A percentile compares a stretch with the other conserved stretches of the same genome.
Evolutionary conservation across 352 stramenopile genomes (phyloP).

Genomic region (Phytophthora colocasiae): DNA sequence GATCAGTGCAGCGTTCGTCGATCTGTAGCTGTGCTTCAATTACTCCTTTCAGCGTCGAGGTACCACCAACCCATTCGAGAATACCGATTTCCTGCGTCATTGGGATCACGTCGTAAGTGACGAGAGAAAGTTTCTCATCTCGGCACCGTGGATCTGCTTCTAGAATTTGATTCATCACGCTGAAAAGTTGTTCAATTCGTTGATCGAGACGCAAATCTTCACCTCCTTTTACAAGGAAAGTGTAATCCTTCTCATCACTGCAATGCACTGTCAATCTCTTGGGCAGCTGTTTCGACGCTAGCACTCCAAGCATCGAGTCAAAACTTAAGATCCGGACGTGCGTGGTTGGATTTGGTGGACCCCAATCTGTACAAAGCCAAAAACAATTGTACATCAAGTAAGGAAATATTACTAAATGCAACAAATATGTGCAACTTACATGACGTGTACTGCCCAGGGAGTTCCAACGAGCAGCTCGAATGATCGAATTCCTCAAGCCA

Average conservation of each 20-base stretch:
- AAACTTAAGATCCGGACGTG: slow-evolving; percentile 82
- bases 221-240: slow-evolving; percentile 91
- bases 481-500: slow-evolving; percentile 89
- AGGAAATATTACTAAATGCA: background rate
- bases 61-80: slow-evolving; percentile 85
- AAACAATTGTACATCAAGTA: slow-evolving; percentile 5
- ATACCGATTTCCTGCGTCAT: slow-evolving; percentile 89
- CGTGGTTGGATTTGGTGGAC: slow-evolving; percentile 66
- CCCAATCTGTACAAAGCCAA: slow-evolving; percentile 59
- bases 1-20: slow-evolving; percentile 61
- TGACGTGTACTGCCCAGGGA: slow-evolving; percentile 82
- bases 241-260: slow-evolving; percentile 85
- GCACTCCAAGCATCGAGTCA: slow-evolving; percentile 74
- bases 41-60: slow-evolving; percentile 78
- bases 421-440: slow-evolving; percentile 46
- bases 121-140: slow-evolving; percentile 65
- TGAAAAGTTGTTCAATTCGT: slow-evolving; percentile 93
- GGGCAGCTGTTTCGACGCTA: slow-evolving; percentile 86
- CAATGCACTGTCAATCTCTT: slow-evolving; percentile 86
- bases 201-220: slow-evolving; percentile 93
- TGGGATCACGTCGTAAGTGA: slow-evolving; percentile 89
- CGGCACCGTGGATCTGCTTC: slow-evolving; percentile 64
- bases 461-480: slow-evolving; percentile 65
- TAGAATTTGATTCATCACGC: slow-evolving; percentile 92
- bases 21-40: slow-evolving; percentile 78